These are phyloP conservation scores for Xylariales sp. DNA, from an alignment of 2,329 filamentous ascomycete genomes.

Conservation along the genomic window DNA sequence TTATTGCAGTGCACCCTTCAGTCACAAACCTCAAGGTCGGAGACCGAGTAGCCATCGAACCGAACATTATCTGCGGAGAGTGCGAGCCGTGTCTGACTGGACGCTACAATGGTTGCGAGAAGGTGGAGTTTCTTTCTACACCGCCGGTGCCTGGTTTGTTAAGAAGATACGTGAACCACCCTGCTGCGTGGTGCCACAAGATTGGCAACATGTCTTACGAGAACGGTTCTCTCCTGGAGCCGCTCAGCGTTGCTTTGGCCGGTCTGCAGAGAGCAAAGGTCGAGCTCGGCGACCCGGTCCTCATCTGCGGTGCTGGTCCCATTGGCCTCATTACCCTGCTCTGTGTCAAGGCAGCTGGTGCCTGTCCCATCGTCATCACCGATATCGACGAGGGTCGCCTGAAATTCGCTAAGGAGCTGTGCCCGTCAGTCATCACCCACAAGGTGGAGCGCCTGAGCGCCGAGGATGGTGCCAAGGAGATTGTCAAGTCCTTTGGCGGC, in stretches of 20 bases:
- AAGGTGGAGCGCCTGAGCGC: conserved; percentile 64
- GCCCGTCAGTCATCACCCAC: conserved; percentile 75
- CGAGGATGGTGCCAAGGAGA: conserved; percentile 66
- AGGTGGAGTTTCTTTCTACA: conserved; percentile 82
- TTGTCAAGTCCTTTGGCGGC: conserved; percentile 69
- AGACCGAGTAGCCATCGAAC: conserved; percentile 90
- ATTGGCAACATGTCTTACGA: conserved; percentile 90
- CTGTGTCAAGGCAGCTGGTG: conserved; percentile 80
- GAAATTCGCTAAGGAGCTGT: conserved; percentile 78
- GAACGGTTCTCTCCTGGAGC: conserved; percentile 86
- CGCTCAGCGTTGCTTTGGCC: conserved; percentile 82
- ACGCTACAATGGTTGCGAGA: conserved; percentile 91
- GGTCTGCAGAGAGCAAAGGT: conserved; percentile 81
- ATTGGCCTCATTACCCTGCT: conserved; percentile 88
- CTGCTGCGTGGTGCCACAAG: conserved; percentile 93
- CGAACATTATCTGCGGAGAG: conserved; percentile 84
- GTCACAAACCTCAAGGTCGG: conserved; percentile 75
- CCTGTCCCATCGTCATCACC: conserved; percentile 86
- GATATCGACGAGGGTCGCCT: conserved; percentile 88
- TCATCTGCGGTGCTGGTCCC: conserved; percentile 89
- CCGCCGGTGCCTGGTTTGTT: conserved; percentile 84
- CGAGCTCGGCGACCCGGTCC: conserved; percentile 76
- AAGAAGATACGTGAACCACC: conserved; percentile 91
- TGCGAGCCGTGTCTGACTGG: conserved; percentile 91
- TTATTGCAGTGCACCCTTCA: conserved; percentile 77